A percentile compares a stretch with the other conserved stretches of the same genome.
Conservation (phyloP, 345 rosid genomes). For the Citrus inodora region DNA sequence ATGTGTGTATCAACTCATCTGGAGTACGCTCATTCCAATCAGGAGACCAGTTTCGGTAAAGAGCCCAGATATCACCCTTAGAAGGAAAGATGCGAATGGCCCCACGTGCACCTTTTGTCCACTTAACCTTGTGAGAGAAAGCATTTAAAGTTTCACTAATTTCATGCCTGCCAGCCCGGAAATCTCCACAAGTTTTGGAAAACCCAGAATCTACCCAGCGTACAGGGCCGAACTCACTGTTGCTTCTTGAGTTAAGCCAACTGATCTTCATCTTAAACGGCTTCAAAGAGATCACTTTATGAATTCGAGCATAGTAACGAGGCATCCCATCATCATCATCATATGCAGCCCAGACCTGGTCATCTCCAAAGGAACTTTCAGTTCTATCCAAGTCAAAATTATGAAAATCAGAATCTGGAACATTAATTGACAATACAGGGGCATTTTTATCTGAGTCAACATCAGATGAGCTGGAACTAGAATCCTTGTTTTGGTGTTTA, state of each 20-base stretch:
- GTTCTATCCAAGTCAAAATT: conserved; percentile 77
- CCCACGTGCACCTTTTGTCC: conserved; percentile 70
- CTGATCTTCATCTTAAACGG: conserved; percentile 89
- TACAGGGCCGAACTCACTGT: conserved; percentile 52
- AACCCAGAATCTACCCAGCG: conserved; percentile 89
- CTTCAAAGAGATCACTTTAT: conserved; percentile 63
- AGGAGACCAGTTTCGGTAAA: conserved; percentile 81
- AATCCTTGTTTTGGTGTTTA: conserved; percentile 17
- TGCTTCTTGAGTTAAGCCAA: conserved; percentile 85
- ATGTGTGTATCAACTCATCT: conserved; percentile 62
- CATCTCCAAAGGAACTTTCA: conserved; percentile 66
- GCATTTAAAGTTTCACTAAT: conserved; percentile 48
- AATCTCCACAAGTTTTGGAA: conserved; percentile 82
- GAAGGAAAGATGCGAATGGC: conserved; percentile 61
- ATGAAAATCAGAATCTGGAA: conserved; percentile 95
- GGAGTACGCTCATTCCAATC: conserved; percentile 75
- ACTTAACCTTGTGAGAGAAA: conserved; percentile 82
- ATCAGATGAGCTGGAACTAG: conserved; percentile 13
- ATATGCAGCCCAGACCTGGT: conserved; percentile 98
- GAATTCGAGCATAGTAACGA: conserved; percentile 89
- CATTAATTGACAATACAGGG: conserved; percentile 41
- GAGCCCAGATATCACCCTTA: conserved; percentile 89
- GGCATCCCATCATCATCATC: conserved; percentile 97
- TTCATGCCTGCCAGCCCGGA: conserved; percentile 61
- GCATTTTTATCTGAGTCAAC: conserved; percentile 20